Percentiles rank a stretch among this genome's conserved stretches.
phyloP scores from a whole-genome alignment of 1,284 basidiomycete species.

The Sparassis latifolia region DNA sequence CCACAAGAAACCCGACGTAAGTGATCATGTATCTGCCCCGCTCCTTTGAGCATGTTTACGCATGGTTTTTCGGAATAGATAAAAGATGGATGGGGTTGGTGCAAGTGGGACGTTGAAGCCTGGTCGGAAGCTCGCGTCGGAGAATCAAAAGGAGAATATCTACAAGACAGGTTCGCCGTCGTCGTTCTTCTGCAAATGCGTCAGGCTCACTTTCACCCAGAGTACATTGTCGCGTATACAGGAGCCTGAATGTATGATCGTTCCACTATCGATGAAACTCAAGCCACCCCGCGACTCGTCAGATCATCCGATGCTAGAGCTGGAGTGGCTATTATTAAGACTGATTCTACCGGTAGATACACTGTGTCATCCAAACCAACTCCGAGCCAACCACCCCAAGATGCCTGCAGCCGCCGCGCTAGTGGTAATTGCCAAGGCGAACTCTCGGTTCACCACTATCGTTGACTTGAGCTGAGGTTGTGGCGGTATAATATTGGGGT shows the following conservation, averaged over 20 bases:
- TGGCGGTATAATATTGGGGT: too few species aligned
- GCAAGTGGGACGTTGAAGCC: conserved; percentile 54
- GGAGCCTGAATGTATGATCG: conserved; percentile 18
- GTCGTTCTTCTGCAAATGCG: neutral
- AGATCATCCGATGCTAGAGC: neutral
- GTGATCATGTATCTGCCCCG: neutral
- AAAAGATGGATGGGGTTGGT: conserved; percentile 71
- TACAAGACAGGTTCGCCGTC: conserved; percentile 45
- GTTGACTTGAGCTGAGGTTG: too few species aligned
- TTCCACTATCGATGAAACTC: neutral
- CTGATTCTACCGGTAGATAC: neutral
- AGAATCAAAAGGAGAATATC: conserved; percentile 38
- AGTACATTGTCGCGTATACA: conserved; percentile 43
- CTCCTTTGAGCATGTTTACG: neutral
- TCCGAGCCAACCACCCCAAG: conserved; percentile 21
- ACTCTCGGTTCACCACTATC: conserved; percentile 6
- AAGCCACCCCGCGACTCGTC: neutral
- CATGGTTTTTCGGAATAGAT: conserved; percentile 35
- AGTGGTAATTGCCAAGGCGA: conserved; percentile 12
- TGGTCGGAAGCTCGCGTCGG: conserved; percentile 44
- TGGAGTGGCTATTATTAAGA: neutral
- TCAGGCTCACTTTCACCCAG: conserved; percentile 8
- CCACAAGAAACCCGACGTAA: conserved; percentile 70
- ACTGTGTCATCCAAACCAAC: conserved; percentile 15
- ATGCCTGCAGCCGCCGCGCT: conserved; percentile 17